Evolutionary conservation across 202 grass and related monocot species (phyloP).

Genomic region (Saccharum hybrid): DNA sequence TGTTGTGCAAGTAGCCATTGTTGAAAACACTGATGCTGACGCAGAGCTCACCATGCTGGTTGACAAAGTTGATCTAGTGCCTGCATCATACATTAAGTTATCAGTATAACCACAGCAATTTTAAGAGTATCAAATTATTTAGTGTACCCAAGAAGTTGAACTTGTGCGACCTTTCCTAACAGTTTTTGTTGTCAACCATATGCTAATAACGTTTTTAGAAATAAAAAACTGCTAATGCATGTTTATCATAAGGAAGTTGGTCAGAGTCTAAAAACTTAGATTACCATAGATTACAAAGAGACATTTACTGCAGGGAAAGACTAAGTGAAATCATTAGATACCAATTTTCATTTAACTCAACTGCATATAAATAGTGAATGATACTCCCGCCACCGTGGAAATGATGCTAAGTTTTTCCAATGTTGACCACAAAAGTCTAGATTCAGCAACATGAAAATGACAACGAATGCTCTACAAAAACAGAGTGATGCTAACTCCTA

Average conservation of each 20-base stretch:
- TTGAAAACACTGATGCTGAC: slow-evolving; percentile 63
- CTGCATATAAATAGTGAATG: background rate
- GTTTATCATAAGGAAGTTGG: background rate
- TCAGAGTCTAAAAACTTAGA: background rate
- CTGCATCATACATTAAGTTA: slow-evolving; percentile 54
- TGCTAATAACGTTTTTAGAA: background rate
- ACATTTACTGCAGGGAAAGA: background rate
- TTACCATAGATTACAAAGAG: background rate
- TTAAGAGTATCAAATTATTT: slow-evolving; percentile 3
- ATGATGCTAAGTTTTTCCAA: background rate
- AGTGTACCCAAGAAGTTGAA: slow-evolving; percentile 21
- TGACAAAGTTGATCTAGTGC: slow-evolving; percentile 59
- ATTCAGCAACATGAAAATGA: slow-evolving; percentile 26
- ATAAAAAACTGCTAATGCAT: background rate
- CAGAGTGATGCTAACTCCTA: background rate
- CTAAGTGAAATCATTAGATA: slow-evolving; percentile 4
- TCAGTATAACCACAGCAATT: slow-evolving; percentile 19
- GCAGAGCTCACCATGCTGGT: slow-evolving; percentile 67
- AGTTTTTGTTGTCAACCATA: slow-evolving; percentile 14
- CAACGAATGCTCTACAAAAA: background rate
- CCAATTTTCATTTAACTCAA: background rate
- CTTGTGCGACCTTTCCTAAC: background rate
- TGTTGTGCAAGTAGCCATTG: slow-evolving; percentile 57
- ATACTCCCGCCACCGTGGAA: background rate
- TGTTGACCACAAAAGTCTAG: background rate